These are phyloP conservation scores for Dioszegia hungarica DNA, from an alignment of 768 basidiomycete species.

Conservation along the genomic window DNA sequence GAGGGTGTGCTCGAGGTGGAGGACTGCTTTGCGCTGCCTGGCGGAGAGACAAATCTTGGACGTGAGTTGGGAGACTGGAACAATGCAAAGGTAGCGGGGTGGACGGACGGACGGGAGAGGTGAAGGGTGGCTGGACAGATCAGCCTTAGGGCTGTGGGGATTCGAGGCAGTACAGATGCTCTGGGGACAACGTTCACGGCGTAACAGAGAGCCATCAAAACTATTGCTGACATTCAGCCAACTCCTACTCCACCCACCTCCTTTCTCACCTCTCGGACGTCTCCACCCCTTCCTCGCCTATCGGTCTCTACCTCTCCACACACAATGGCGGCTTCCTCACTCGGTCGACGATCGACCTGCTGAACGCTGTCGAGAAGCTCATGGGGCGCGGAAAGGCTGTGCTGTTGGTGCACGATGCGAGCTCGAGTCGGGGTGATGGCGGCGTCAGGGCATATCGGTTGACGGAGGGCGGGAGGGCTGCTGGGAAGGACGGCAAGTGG, in stretches of 20 bases:
- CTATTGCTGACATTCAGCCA: slow-evolving; percentile 52
- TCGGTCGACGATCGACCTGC: slow-evolving; percentile 34
- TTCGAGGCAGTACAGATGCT: too few species aligned
- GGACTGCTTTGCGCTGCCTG: slow-evolving; percentile 47
- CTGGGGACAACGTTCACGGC: not conserved
- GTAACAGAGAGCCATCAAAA: too few species aligned
- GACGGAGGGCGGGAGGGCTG: slow-evolving; percentile 71
- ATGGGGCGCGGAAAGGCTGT: slow-evolving; percentile 42
- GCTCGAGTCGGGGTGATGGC: slow-evolving; percentile 63
- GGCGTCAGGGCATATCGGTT: slow-evolving; percentile 85
- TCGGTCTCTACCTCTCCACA: slow-evolving; percentile 91
- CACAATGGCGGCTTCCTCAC: slow-evolving; percentile 51
- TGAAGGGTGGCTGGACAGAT: too few species aligned
- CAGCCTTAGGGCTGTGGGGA: too few species aligned
- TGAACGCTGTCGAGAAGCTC: slow-evolving; percentile 40
- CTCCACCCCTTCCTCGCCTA: slow-evolving; percentile 80
- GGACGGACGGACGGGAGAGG: not conserved
- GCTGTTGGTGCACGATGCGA: slow-evolving; percentile 45
- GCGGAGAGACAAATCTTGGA: slow-evolving; percentile 33
- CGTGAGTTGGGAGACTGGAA: slow-evolving; percentile 22
- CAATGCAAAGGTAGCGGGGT: not conserved
- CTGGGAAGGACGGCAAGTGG: slow-evolving; percentile 76
- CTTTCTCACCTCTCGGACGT: slow-evolving; percentile 73
- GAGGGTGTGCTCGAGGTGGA: slow-evolving; percentile 79
- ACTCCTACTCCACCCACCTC: slow-evolving; percentile 78